These are phyloP conservation scores for Graphium sp. DNA, from an alignment of 2,329 filamentous ascomycete species.

Conservation along the genomic window DNA sequence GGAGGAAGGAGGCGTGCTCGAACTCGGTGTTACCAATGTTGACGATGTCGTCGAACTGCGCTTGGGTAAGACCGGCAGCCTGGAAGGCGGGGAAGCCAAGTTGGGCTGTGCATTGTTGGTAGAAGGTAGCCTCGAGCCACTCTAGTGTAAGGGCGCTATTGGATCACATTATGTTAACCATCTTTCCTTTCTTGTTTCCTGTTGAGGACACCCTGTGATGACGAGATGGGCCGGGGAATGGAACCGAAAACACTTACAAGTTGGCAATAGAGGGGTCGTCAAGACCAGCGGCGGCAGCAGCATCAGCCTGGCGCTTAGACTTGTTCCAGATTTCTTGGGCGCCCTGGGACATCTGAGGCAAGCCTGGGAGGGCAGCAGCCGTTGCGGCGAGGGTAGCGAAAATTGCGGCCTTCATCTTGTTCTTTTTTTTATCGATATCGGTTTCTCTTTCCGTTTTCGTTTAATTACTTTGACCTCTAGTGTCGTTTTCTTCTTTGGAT, in stretches of 20 bases:
- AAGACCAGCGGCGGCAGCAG: constrained; percentile 26
- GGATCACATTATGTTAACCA: not conserved
- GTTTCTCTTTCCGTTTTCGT: constrained; percentile 8
- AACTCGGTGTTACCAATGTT: constrained; percentile 45
- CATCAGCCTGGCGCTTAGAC: constrained; percentile 31
- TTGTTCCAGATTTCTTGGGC: constrained; percentile 28
- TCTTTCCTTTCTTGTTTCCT: not conserved
- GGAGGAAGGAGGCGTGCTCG: constrained; percentile 21
- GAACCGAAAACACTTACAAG: constrained; percentile 32
- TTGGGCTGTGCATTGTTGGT: constrained; percentile 51
- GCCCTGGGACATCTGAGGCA: constrained; percentile 21
- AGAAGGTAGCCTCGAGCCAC: constrained; percentile 58
- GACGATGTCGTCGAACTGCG: constrained; percentile 31
- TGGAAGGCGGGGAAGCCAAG: constrained; percentile 49
- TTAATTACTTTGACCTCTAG: constrained; percentile 9
- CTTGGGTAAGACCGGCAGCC: constrained; percentile 20
- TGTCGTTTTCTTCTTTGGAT: too few relatives aligned
- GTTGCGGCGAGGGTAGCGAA: constrained; percentile 26
- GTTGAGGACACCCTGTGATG: not conserved
- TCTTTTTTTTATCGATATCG: constrained; percentile 8
- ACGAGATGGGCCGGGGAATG: too few relatives aligned
- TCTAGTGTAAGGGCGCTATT: constrained; percentile 53
- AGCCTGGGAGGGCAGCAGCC: constrained; percentile 27
- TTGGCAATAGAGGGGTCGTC: constrained; percentile 38
- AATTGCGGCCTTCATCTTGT: constrained; percentile 23